Percentiles rank a stretch among this genome's conserved stretches.
phyloP scores from a whole-genome alignment of 148 eudicot genomes.

The Oxyria digyna region DNA sequence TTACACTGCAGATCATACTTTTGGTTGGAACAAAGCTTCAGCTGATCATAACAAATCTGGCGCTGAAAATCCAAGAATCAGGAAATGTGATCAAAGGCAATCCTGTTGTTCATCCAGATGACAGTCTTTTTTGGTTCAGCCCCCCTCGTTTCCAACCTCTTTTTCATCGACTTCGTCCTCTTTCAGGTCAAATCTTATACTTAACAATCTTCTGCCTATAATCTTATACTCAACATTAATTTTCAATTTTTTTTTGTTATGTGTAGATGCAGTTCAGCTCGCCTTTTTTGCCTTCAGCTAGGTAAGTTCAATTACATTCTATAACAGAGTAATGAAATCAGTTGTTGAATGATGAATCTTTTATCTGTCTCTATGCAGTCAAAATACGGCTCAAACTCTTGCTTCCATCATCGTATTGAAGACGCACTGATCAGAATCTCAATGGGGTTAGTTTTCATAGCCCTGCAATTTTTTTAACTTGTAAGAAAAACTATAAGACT shows the following conservation, averaged over 20 bases:
- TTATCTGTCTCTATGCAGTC: conserved; percentile 24
- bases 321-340: not conserved
- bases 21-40: conserved; percentile 44
- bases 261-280: conserved; percentile 28
- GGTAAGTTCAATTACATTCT: conserved; percentile 12
- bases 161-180: conserved; percentile 36
- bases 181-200: too few relatives aligned
- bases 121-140: conserved; percentile 44
- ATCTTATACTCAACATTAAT: not conserved
- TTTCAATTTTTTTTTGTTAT: too few relatives aligned
- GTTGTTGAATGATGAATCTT: too few relatives aligned
- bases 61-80: conserved; percentile 24
- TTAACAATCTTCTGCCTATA: too few relatives aligned
- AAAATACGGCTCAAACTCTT: conserved; percentile 25
- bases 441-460: conserved; percentile 30
- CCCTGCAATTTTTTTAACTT: not conserved
- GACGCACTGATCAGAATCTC: conserved; percentile 26
- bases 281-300: conserved; percentile 29
- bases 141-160: conserved; percentile 31
- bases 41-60: conserved; percentile 41
- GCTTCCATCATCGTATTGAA: conserved; percentile 24
- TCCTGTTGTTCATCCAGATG: conserved; percentile 34
- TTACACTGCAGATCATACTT: conserved; percentile 27
- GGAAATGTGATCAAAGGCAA: conserved; percentile 31
- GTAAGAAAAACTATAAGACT: not conserved